A percentile compares a stretch with the other conserved stretches of the same genome.
Conservation (phyloP, 2,329 filamentous ascomycete species). For the Monilinia fructicola region DNA sequence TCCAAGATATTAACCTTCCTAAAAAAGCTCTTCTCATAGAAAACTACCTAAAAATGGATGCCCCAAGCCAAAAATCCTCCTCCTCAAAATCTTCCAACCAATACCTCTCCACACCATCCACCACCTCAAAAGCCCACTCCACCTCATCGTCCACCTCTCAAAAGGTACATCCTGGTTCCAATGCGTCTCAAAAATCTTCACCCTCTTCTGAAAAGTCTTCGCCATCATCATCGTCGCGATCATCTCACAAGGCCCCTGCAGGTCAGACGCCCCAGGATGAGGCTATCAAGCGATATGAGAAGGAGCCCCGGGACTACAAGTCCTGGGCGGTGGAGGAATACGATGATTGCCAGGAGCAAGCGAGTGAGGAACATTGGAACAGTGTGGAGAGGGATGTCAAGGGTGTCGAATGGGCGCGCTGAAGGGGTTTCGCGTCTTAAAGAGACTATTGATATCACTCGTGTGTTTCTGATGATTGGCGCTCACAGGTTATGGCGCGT, state of each 20-base stretch:
- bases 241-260: not conserved
- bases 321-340: conserved; percentile 29
- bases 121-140: conserved; percentile 4
- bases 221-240: not conserved
- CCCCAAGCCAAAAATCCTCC: conserved; percentile 9
- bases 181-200: not conserved
- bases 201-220: not conserved
- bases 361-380: conserved; percentile 19
- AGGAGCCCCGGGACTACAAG: conserved; percentile 28
- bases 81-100: conserved; percentile 6
- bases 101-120: conserved; percentile 2
- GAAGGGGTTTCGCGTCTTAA: not conserved
- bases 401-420: not conserved
- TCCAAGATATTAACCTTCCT: not conserved
- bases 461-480: not conserved
- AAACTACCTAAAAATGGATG: not conserved
- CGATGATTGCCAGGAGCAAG: conserved; percentile 28
- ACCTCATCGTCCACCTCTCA: conserved; percentile 16
- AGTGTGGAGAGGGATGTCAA: conserved; percentile 22
- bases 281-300: conserved; percentile 13
- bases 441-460: not conserved
- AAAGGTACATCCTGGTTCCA: conserved; percentile 7
- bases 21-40: not conserved
- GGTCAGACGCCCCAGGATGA: not conserved
- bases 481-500: not conserved